Percentiles rank a stretch among this genome's conserved stretches.
Evolutionary conservation across 2,329 filamentous ascomycete species (phyloP).

Genomic region (Phaeosphaeriaceae sp.): DNA sequence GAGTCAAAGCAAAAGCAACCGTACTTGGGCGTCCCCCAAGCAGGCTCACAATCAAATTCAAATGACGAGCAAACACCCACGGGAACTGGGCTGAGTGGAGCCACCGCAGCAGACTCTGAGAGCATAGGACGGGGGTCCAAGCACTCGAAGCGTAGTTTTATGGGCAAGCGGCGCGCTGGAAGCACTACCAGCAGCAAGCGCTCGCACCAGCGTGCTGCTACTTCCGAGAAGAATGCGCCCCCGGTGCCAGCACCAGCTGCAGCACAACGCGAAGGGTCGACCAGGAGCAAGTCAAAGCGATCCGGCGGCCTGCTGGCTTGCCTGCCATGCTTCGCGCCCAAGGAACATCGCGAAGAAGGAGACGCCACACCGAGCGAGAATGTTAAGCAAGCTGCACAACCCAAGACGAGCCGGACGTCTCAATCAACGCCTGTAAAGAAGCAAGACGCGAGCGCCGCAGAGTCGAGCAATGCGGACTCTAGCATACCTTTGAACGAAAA

Average conservation of each 20-base stretch:
- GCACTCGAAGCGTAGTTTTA: slow-evolving; percentile 54
- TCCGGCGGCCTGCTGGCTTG: slow-evolving; percentile 56
- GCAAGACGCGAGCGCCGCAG: slow-evolving; percentile 47
- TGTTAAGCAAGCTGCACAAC: slow-evolving; percentile 50
- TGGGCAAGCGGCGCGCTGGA: slow-evolving; percentile 52
- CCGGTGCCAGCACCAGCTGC: slow-evolving; percentile 10
- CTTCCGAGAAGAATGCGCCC: slow-evolving; percentile 47
- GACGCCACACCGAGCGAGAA: slow-evolving; percentile 56
- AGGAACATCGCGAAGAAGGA: slow-evolving; percentile 57
- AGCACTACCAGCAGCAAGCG: slow-evolving; percentile 57
- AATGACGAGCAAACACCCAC: slow-evolving; percentile 40
- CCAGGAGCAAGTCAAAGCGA: slow-evolving; percentile 51
- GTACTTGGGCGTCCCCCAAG: slow-evolving; percentile 45
- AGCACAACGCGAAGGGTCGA: slow-evolving; percentile 41
- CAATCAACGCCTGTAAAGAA: slow-evolving; percentile 59
- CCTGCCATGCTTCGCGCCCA: slow-evolving; percentile 72
- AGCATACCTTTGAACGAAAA: slow-evolving; percentile 57
- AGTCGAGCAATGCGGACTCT: slow-evolving; percentile 54
- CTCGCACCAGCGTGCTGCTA: slow-evolving; percentile 46
- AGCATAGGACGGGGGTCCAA: slow-evolving; percentile 54
- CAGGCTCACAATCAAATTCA: slow-evolving; percentile 38
- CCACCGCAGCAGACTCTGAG: slow-evolving; percentile 54
- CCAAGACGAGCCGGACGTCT: slow-evolving; percentile 46
- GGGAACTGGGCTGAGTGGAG: slow-evolving; percentile 52
- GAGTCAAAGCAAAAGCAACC: slow-evolving; percentile 47